A percentile compares a stretch with the other conserved stretches of the same genome.
Evolutionary conservation across 2,329 filamentous ascomycete genomes (phyloP).

Genomic region (Calonectria hawksworthii): DNA sequence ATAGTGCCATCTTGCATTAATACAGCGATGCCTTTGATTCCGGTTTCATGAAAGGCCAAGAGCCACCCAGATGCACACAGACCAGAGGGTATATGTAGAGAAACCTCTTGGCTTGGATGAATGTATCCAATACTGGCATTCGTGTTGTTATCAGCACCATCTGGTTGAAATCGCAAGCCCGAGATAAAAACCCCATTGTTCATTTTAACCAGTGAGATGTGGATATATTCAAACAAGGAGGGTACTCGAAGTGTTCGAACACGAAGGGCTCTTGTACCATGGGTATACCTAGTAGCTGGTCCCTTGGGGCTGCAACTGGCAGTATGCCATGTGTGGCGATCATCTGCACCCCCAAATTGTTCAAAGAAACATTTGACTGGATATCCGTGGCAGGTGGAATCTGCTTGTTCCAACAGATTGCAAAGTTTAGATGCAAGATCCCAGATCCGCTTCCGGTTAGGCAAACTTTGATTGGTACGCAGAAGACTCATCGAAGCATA

Average conservation of each 20-base stretch:
- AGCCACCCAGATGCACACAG: not conserved
- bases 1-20: not conserved
- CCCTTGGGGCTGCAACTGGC: not conserved
- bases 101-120: not conserved
- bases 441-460: not conserved
- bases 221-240: not conserved
- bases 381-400: not conserved
- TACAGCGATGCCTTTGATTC: constrained; percentile 3
- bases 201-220: not conserved
- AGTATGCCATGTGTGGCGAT: not conserved
- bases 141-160: too few species aligned
- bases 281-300: not conserved
- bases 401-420: not conserved
- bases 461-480: not conserved
- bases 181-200: not conserved
- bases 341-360: not conserved
- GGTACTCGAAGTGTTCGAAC: not conserved
- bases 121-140: not conserved
- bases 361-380: not conserved
- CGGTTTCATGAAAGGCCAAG: constrained; percentile 19
- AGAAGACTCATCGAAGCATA: not conserved
- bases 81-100: not conserved
- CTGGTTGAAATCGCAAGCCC: not conserved
- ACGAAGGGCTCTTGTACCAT: not conserved
- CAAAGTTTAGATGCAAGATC: not conserved